A percentile compares a stretch with the other conserved stretches of the same genome.
Evolutionary conservation across 306 rosid genomes (phyloP).

Genomic region (Quillaja saponaria): DNA sequence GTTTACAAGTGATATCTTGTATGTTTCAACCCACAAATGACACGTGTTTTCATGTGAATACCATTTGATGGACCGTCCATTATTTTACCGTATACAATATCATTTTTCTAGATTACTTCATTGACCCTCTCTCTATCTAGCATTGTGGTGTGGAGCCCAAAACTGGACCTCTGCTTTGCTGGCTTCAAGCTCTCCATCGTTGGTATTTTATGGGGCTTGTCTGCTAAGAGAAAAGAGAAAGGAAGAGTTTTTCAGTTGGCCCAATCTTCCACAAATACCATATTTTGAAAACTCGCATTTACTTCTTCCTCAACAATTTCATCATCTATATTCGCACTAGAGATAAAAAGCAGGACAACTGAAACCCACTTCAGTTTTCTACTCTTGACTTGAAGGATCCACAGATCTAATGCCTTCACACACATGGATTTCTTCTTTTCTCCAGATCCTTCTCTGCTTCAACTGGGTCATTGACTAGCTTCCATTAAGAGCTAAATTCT

Average conservation of each 20-base stretch:
- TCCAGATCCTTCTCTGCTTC: constrained; percentile 49
- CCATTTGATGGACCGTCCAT: constrained; percentile 40
- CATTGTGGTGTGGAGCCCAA: constrained; percentile 71
- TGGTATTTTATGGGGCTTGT: constrained; percentile 74
- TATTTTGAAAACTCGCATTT: constrained; percentile 26
- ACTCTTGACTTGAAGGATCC: constrained; percentile 54
- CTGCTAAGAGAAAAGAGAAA: constrained; percentile 26
- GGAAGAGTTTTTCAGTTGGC: constrained; percentile 31
- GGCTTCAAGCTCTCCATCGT: constrained; percentile 75
- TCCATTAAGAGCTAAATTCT: constrained; percentile 36
- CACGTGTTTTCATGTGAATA: constrained; percentile 48
- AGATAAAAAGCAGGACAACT: background rate
- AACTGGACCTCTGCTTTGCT: constrained; percentile 81
- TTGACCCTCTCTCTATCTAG: constrained; percentile 42
- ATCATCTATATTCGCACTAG: constrained; percentile 20
- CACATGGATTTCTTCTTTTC: constrained; percentile 25
- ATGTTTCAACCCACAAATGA: constrained; percentile 23
- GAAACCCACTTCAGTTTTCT: constrained; percentile 29
- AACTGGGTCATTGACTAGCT: constrained; percentile 20
- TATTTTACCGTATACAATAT: constrained; percentile 21
- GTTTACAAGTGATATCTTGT: background rate
- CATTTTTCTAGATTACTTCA: constrained; percentile 34
- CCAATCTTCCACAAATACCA: constrained; percentile 35
- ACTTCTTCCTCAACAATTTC: constrained; percentile 38
- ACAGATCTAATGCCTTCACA: constrained; percentile 57